A percentile compares a stretch with the other conserved stretches of the same genome.
These are phyloP conservation scores for Globisporangium lucens DNA, from an alignment of 352 stramenopile genomes.

Conservation along the genomic window DNA sequence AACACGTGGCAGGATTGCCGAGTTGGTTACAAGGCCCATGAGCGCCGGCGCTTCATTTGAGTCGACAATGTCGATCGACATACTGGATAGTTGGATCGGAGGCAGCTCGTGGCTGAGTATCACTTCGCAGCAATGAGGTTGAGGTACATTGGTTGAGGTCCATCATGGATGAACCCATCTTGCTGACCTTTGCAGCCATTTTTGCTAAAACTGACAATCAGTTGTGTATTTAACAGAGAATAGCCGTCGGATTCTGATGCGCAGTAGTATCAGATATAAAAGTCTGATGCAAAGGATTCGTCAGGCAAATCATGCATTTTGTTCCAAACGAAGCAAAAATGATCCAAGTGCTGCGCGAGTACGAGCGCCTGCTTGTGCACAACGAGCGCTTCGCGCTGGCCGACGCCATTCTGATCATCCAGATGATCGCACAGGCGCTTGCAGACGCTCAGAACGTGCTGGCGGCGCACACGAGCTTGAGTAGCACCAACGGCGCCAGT, in stretches of 20 bases:
- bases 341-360: constrained; percentile 25
- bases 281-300: background rate
- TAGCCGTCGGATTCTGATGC: background rate
- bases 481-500: background rate
- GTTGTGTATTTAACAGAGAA: no score
- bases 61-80: background rate
- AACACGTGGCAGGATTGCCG: no score
- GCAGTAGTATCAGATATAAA: background rate
- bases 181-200: no score
- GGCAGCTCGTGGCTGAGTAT: background rate
- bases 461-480: background rate
- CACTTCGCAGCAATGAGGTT: background rate
- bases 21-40: no score
- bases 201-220: no score
- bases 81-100: background rate
- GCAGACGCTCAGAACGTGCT: constrained; percentile 5
- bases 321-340: background rate
- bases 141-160: no score
- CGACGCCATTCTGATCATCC: constrained; percentile 21
- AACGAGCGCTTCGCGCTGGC: constrained; percentile 34
- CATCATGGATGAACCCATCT: background rate
- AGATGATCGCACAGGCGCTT: background rate
- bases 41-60: background rate
- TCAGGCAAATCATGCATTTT: background rate
- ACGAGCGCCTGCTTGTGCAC: constrained; percentile 44